These are phyloP conservation scores for Ephemerocybe angulata DNA, from an alignment of 768 basidiomycete species.

Conservation along the genomic window DNA sequence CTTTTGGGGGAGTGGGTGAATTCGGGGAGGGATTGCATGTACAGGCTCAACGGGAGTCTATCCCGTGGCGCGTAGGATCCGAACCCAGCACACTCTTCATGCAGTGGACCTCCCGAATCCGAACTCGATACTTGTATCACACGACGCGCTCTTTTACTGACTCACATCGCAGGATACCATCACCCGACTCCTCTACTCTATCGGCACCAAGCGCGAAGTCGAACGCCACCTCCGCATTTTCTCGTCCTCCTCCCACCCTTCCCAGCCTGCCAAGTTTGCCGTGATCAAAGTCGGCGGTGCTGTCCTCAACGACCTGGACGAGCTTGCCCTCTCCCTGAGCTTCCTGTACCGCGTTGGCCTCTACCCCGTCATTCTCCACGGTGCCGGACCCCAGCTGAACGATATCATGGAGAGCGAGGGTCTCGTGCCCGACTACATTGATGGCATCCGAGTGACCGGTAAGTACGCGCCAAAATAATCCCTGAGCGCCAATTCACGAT, in stretches of 20 bases:
- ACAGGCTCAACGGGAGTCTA: too few species aligned
- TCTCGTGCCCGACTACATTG: slow-evolving; percentile 93
- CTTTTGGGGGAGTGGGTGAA: too few species aligned
- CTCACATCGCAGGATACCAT: slow-evolving; percentile 77
- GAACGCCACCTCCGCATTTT: slow-evolving; percentile 98
- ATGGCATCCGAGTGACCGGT: slow-evolving; percentile 97
- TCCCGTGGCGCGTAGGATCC: too few species aligned
- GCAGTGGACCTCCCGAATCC: too few species aligned
- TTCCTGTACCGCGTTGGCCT: slow-evolving; percentile 96
- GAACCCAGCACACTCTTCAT: too few species aligned
- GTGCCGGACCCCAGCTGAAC: slow-evolving; percentile 94
- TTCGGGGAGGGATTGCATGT: too few species aligned
- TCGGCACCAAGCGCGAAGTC: slow-evolving; percentile 96
- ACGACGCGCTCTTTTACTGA: neutral
- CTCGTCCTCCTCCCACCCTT: slow-evolving; percentile 85
- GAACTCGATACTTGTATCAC: too few species aligned
- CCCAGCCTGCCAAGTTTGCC: slow-evolving; percentile 91
- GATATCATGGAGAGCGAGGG: slow-evolving; percentile 90
- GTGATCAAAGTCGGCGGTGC: slow-evolving; percentile 99
- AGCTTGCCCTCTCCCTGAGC: slow-evolving; percentile 90
- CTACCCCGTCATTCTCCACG: slow-evolving; percentile 97
- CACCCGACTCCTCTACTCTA: slow-evolving; percentile 91
- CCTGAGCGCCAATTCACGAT: neutral
- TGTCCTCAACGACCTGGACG: slow-evolving; percentile 87
- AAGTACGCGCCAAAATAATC: slow-evolving; percentile 23